phyloP scores from a whole-genome alignment of 2,329 filamentous ascomycete species.

The Talaromyces sp. region DNA sequence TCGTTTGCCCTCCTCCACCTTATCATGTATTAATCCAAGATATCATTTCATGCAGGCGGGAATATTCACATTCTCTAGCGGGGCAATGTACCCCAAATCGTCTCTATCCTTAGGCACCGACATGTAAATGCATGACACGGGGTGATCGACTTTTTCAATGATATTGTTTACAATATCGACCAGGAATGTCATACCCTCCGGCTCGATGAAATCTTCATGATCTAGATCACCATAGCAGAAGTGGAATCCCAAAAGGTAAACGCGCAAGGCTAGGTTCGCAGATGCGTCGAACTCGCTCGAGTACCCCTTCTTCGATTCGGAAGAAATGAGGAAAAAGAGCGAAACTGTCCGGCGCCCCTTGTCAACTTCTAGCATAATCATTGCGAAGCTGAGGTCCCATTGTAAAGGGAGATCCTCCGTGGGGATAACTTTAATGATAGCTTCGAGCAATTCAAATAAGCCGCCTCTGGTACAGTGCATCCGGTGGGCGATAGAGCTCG shows the following conservation, averaged over 20 bases:
- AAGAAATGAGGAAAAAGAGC: not conserved
- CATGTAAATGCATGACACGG: conserved; percentile 44
- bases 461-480: conserved; percentile 29
- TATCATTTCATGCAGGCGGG: conserved; percentile 34
- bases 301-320: conserved; percentile 20
- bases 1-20: conserved; percentile 39
- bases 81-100: conserved; percentile 39
- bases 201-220: conserved; percentile 47
- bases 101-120: conserved; percentile 42
- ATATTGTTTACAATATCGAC: conserved; percentile 40
- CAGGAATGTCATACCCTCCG: conserved; percentile 33
- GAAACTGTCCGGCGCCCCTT: conserved; percentile 13
- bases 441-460: conserved; percentile 23
- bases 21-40: conserved; percentile 42
- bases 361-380: conserved; percentile 28
- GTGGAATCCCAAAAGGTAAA: conserved; percentile 45
- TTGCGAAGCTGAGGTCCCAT: conserved; percentile 1
- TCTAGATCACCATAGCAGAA: conserved; percentile 49
- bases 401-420: conserved; percentile 28
- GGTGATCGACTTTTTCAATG: conserved; percentile 25
- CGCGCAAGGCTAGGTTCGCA: conserved; percentile 17
- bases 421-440: conserved; percentile 21
- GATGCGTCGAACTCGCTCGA: conserved; percentile 22
- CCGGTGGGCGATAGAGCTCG: conserved; percentile 24
- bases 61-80: conserved; percentile 35